These are phyloP conservation scores for Nigrograna mackinnonii DNA, from an alignment of 2,329 filamentous ascomycete species.

Conservation along the genomic window DNA sequence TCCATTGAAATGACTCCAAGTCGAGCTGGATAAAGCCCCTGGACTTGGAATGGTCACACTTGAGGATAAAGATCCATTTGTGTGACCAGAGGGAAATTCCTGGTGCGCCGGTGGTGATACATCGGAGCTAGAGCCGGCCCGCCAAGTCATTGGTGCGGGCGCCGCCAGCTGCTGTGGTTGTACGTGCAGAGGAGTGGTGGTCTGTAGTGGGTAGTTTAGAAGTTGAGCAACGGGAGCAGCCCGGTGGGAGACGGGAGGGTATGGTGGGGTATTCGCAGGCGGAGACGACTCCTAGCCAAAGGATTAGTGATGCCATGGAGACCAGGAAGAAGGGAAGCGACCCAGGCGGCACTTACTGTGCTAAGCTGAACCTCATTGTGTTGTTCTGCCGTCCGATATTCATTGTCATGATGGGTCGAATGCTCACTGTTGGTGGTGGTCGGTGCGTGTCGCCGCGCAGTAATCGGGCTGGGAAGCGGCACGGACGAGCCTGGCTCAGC, in stretches of 20 bases:
- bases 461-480: slow-evolving; percentile 15
- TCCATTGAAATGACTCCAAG: slow-evolving; percentile 19
- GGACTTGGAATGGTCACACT: slow-evolving; percentile 12
- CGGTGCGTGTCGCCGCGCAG: slow-evolving; percentile 13
- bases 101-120: slow-evolving; percentile 9
- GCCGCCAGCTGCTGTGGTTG: slow-evolving; percentile 16
- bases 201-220: slow-evolving; percentile 18
- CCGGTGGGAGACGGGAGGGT: slow-evolving; percentile 19
- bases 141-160: slow-evolving; percentile 21
- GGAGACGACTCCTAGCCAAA: too few relatives aligned
- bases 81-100: slow-evolving; percentile 11
- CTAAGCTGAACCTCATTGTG: slow-evolving; percentile 15
- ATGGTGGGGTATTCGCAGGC: slow-evolving; percentile 25
- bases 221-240: slow-evolving; percentile 23
- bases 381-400: slow-evolving; percentile 1
- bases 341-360: too few relatives aligned
- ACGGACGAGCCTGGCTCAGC: slow-evolving; percentile 18
- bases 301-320: too few relatives aligned
- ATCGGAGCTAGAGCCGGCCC: slow-evolving; percentile 7
- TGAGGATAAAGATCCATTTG: slow-evolving; percentile 14
- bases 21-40: slow-evolving; percentile 11
- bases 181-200: slow-evolving; percentile 15
- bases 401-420: too few relatives aligned
- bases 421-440: too few relatives aligned
- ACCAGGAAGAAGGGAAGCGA: too few relatives aligned